Percentiles rank a stretch among this genome's conserved stretches.
Evolutionary conservation across 495 filamentous ascomycete species (phyloP).

Genomic region (Jackrogersella minutella): DNA sequence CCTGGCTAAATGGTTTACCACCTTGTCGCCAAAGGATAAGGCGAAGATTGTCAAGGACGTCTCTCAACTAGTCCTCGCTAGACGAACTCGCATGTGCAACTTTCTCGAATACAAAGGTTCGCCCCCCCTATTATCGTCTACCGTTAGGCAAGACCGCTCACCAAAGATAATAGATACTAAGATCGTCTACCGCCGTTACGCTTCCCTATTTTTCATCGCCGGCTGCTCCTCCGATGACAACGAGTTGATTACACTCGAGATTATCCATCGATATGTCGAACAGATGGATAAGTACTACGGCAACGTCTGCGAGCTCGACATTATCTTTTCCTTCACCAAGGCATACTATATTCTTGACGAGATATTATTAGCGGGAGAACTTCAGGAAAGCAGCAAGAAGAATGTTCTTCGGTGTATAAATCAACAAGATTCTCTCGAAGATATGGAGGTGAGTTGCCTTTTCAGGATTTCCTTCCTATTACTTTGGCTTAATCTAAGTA

Average conservation of each 20-base stretch:
- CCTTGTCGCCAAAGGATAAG: constrained; percentile 96
- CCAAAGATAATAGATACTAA: constrained; percentile 76
- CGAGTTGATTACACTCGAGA: constrained; percentile 96
- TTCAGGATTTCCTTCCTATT: constrained; percentile 15
- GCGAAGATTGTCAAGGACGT: constrained; percentile 99
- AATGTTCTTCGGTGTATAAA: constrained; percentile 94
- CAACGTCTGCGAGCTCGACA: constrained; percentile 99
- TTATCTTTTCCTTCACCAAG: constrained; percentile 99
- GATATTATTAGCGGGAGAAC: constrained; percentile 91
- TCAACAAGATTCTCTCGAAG: constrained; percentile 92
- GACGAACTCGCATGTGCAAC: constrained; percentile 98
- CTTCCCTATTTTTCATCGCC: constrained; percentile 98
- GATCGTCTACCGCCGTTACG: constrained; percentile 98
- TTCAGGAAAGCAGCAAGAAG: constrained; percentile 99
- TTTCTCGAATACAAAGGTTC: constrained; percentile 99
- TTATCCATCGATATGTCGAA: constrained; percentile 98
- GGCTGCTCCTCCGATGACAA: constrained; percentile 95
- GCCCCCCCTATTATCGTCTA: constrained; percentile 10
- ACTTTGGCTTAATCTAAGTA: background rate
- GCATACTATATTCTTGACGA: constrained; percentile 99
- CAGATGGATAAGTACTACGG: constrained; percentile 99
- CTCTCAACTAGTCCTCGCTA: constrained; percentile 94
- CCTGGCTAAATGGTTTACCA: constrained; percentile 99
- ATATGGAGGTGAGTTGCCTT: constrained; percentile 86
- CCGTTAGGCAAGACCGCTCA: constrained; percentile 22